Conservation (phyloP, 768 basidiomycete genomes). For the Tulasnella sp. region DNA sequence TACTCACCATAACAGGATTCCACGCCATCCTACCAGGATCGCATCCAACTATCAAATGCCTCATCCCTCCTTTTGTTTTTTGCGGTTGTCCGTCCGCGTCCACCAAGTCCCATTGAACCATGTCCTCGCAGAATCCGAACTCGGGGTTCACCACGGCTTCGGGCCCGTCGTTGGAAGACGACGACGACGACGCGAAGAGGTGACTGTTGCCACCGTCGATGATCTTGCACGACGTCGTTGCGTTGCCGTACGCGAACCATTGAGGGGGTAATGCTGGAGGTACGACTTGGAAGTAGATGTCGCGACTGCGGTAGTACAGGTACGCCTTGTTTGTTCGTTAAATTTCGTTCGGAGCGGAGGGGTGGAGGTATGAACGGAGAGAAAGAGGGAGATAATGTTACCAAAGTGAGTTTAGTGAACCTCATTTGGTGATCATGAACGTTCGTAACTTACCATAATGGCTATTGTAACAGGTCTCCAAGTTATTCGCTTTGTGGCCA, state of each 20-base stretch:
- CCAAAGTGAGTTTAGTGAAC: no score
- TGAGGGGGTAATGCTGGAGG: conserved; percentile 39
- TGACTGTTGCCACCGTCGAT: conserved; percentile 30
- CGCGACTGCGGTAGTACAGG: background rate
- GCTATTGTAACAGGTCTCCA: no score
- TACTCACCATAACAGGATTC: conserved; percentile 54
- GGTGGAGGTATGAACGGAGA: no score
- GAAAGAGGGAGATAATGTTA: no score
- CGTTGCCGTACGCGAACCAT: conserved; percentile 48
- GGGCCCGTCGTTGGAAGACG: no score
- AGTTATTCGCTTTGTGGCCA: no score
- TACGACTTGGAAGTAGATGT: conserved; percentile 9
- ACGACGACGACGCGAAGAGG: no score
- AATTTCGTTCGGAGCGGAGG: no score
- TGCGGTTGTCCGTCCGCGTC: background rate
- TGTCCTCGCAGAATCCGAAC: conserved; percentile 57
- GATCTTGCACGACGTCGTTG: conserved; percentile 39
- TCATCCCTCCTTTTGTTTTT: background rate
- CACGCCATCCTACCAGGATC: conserved; percentile 51
- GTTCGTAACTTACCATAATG: no score
- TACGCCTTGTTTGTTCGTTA: conserved; percentile 6
- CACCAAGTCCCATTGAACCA: conserved; percentile 48
- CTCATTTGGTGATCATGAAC: no score
- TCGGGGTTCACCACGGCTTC: conserved; percentile 32
- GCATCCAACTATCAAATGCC: conserved; percentile 40